Conservation (phyloP, 106 monocot species). For the Acanthochlamys bracteata region DNA sequence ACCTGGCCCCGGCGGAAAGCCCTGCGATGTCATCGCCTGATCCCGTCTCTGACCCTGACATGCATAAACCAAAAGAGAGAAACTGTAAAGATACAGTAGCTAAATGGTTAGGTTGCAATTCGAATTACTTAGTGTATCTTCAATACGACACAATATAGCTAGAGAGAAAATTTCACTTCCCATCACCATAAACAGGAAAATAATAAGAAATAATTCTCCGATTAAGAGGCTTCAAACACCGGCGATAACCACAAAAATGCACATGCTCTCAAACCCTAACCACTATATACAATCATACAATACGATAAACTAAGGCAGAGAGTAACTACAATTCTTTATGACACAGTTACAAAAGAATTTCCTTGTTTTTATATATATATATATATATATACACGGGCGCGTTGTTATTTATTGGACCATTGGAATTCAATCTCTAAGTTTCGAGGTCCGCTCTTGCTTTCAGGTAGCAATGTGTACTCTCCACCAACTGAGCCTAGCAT, state of each 20-base stretch:
- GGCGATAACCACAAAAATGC: background rate
- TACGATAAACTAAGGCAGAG: background rate
- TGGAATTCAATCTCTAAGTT: constrained; percentile 97
- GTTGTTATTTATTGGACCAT: constrained; percentile 85
- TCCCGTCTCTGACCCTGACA: too few relatives aligned
- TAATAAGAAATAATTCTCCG: constrained; percentile 30
- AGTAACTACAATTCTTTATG: background rate
- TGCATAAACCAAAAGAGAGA: too few relatives aligned
- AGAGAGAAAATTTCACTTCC: background rate
- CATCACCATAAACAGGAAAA: background rate
- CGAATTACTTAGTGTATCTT: too few relatives aligned
- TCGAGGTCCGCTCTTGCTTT: constrained; percentile 82
- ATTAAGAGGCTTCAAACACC: constrained; percentile 5
- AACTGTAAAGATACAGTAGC: too few relatives aligned
- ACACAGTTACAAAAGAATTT: background rate
- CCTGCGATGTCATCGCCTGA: too few relatives aligned
- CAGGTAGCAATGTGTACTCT: constrained; percentile 84
- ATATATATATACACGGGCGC: too few relatives aligned
- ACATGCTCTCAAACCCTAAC: constrained; percentile 8
- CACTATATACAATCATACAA: constrained; percentile 39
- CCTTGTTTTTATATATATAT: background rate
- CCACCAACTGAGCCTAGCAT: constrained; percentile 94
- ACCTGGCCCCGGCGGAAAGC: too few relatives aligned
- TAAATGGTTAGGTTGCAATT: too few relatives aligned
- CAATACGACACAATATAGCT: too few relatives aligned